These are phyloP conservation scores for Eustoma russellianum DNA, from an alignment of 257 asterid genomes.

Conservation along the genomic window DNA sequence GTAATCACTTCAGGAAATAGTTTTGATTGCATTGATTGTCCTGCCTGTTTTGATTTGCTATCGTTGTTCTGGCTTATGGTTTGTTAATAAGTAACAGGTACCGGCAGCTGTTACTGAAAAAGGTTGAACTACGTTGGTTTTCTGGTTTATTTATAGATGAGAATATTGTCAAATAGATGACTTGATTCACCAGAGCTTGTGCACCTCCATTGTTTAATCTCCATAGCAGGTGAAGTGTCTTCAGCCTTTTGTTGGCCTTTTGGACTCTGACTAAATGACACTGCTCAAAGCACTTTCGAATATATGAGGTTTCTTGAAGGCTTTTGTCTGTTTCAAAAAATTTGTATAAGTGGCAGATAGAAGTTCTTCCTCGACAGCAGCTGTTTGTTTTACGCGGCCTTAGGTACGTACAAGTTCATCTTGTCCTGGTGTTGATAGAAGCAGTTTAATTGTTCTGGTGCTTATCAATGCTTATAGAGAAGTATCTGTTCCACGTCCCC, in stretches of 20 bases:
- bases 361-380: constrained; percentile 6
- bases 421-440: constrained; percentile 2
- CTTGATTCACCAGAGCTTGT: constrained; percentile 70
- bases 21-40: constrained; percentile 8
- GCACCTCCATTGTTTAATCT: constrained; percentile 51
- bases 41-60: neutral
- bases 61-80: constrained; percentile 11
- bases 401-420: constrained; percentile 6
- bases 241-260: constrained; percentile 15
- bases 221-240: constrained; percentile 53
- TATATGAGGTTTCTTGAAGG: neutral
- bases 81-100: constrained; percentile 26
- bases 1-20: too few relatives aligned
- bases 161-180: constrained; percentile 57
- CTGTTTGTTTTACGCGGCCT: constrained; percentile 7
- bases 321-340: neutral
- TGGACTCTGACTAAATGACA: constrained; percentile 10
- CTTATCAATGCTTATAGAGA: neutral
- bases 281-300: constrained; percentile 10
- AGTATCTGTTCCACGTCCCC: neutral
- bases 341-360: constrained; percentile 8
- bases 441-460: constrained; percentile 9
- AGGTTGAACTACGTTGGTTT: constrained; percentile 43
- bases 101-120: constrained; percentile 18
- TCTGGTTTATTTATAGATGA: constrained; percentile 79